These are phyloP conservation scores for Pezicula neosporulosa DNA, from an alignment of 2,329 filamentous ascomycete genomes.

Conservation along the genomic window DNA sequence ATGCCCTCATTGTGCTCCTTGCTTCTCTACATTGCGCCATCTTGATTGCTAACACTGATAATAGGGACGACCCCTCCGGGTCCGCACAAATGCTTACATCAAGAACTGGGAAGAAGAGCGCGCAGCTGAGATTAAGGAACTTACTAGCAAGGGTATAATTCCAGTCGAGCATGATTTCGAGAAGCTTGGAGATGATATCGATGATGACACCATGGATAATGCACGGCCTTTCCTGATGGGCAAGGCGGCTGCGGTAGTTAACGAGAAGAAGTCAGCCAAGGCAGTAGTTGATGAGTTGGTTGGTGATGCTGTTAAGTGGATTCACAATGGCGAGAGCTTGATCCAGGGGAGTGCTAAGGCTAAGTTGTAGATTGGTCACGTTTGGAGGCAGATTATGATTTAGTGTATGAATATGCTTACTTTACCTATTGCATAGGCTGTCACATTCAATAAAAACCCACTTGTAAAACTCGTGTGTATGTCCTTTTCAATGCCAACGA, in stretches of 20 bases:
- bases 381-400: background rate
- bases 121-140: constrained; percentile 82
- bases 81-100: constrained; percentile 92
- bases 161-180: constrained; percentile 95
- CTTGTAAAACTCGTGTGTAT: too few relatives aligned
- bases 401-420: background rate
- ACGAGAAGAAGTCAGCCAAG: constrained; percentile 89
- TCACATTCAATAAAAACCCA: too few relatives aligned
- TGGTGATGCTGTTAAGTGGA: constrained; percentile 67
- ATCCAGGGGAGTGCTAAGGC: constrained; percentile 38
- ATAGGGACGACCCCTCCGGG: constrained; percentile 79
- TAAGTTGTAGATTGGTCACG: constrained; percentile 52
- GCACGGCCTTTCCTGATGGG: constrained; percentile 93
- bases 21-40: background rate
- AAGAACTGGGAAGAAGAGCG: constrained; percentile 95
- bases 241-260: constrained; percentile 90
- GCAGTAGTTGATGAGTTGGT: constrained; percentile 94
- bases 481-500: too few relatives aligned
- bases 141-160: constrained; percentile 84
- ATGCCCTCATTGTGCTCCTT: constrained; percentile 26
- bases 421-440: too few relatives aligned
- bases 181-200: constrained; percentile 71
- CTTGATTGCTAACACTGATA: constrained; percentile 19
- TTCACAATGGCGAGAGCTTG: constrained; percentile 66
- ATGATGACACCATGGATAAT: constrained; percentile 88